Evolutionary conservation across 2,329 filamentous ascomycete genomes (phyloP).

Genomic region (Tolypocladium guangdongense): DNA sequence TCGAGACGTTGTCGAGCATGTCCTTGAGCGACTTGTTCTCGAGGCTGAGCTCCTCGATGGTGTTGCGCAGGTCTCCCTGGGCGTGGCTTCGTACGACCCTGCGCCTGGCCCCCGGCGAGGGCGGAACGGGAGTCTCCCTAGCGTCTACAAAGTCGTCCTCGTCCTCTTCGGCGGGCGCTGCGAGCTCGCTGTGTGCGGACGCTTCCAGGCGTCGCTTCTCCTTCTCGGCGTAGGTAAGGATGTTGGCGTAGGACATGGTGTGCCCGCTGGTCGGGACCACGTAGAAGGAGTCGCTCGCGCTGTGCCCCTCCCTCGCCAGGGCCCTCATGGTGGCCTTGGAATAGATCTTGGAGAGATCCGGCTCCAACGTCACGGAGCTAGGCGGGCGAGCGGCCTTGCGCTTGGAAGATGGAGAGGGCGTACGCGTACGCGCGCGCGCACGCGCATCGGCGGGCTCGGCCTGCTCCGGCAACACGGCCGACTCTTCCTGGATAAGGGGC

Average conservation of each 20-base stretch:
- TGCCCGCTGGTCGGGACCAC: constrained; percentile 87
- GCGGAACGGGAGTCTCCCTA: constrained; percentile 47
- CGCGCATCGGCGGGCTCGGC: constrained; percentile 22
- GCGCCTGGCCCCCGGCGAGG: constrained; percentile 31
- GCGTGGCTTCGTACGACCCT: constrained; percentile 28
- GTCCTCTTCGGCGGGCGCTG: constrained; percentile 43
- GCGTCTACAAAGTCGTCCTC: constrained; percentile 90
- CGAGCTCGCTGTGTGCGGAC: constrained; percentile 38
- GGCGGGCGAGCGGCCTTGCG: constrained; percentile 16
- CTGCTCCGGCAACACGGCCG: constrained; percentile 9
- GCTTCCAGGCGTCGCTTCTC: constrained; percentile 50
- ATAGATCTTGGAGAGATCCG: constrained; percentile 74
- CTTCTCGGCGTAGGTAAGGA: constrained; percentile 60
- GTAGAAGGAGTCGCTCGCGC: constrained; percentile 72
- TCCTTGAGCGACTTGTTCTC: constrained; percentile 82
- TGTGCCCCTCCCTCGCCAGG: constrained; percentile 57
- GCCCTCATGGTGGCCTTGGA: constrained; percentile 77
- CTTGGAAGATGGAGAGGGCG: constrained; percentile 25
- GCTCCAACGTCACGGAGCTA: constrained; percentile 33
- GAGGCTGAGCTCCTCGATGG: constrained; percentile 75
- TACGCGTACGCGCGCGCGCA: constrained; percentile 22
- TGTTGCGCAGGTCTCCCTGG: constrained; percentile 46
- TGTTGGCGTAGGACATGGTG: constrained; percentile 86
- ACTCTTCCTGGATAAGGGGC: constrained; percentile 54
- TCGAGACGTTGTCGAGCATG: constrained; percentile 75